These are phyloP conservation scores for Fragilariopsis cylindrus DNA, from an alignment of 108 stramenopile species.

Conservation along the genomic window DNA sequence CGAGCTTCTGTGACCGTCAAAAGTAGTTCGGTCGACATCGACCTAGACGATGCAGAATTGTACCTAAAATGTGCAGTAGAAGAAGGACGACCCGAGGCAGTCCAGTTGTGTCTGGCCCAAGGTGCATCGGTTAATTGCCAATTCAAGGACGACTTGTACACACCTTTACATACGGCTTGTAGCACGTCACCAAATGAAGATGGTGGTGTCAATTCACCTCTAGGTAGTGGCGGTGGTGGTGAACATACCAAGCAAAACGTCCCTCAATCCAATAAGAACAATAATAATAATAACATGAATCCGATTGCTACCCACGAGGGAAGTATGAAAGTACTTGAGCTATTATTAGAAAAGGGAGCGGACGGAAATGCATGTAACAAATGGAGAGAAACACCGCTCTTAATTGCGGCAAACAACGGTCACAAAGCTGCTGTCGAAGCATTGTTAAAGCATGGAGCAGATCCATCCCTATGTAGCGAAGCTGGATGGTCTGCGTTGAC, in stretches of 20 bases:
- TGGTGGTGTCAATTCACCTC: conserved; percentile 3
- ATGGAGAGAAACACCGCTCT: conserved; percentile 85
- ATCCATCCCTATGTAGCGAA: conserved; percentile 83
- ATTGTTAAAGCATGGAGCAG: conserved; percentile 74
- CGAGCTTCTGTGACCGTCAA: conserved; percentile 85
- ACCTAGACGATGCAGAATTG: conserved; percentile 85
- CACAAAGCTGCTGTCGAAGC: conserved; percentile 82
- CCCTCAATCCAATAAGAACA: conserved; percentile 10
- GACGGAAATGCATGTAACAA: conserved; percentile 92
- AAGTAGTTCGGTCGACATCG: conserved; percentile 69
- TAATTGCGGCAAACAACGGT: conserved; percentile 91
- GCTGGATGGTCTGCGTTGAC: conserved; percentile 89
- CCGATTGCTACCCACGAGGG: conserved; percentile 36
- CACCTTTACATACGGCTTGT: conserved; percentile 87
- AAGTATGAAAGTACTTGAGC: conserved; percentile 73
- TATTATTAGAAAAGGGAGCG: conserved; percentile 76
- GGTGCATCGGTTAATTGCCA: conserved; percentile 88
- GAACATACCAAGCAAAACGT: conserved; percentile 23
- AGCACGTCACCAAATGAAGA: conserved; percentile 42
- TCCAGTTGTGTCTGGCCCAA: conserved; percentile 71
- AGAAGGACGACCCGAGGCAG: conserved; percentile 86
- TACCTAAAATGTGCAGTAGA: conserved; percentile 91
- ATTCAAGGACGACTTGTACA: conserved; percentile 93
- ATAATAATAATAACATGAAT: not conserved
- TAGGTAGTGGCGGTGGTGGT: not conserved